A percentile compares a stretch with the other conserved stretches of the same genome.
These are phyloP conservation scores for Capsella rubella DNA, from an alignment of 441 rosid genomes.

Conservation along the genomic window DNA sequence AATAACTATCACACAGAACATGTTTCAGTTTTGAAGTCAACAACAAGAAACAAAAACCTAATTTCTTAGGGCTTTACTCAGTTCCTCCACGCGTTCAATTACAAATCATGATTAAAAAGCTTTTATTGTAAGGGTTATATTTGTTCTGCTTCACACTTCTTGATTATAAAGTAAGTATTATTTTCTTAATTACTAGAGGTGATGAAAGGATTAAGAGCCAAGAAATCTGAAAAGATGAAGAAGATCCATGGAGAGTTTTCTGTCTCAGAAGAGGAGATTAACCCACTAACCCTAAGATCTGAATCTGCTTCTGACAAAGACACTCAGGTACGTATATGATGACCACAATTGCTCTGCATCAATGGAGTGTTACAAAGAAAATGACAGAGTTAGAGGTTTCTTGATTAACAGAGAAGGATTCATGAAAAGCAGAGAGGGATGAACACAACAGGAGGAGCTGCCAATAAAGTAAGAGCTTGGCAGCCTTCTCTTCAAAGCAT, in stretches of 20 bases:
- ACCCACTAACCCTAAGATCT: constrained; percentile 42
- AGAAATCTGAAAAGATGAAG: constrained; percentile 43
- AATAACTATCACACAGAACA: background rate
- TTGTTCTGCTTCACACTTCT: constrained; percentile 1
- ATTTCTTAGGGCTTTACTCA: background rate
- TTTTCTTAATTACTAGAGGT: constrained; percentile 27
- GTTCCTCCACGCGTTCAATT: constrained; percentile 13
- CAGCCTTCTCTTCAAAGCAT: constrained; percentile 50
- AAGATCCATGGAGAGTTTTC: constrained; percentile 40
- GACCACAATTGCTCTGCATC: background rate
- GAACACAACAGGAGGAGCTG: constrained; percentile 27
- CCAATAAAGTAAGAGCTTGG: constrained; percentile 43
- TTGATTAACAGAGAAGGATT: constrained; percentile 22
- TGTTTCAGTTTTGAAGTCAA: background rate
- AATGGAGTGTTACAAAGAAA: background rate
- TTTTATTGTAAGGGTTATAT: background rate
- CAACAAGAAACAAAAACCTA: constrained; percentile 16
- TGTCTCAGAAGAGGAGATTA: constrained; percentile 42
- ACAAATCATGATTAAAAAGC: background rate
- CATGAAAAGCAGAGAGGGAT: constrained; percentile 39
- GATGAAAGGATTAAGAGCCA: constrained; percentile 45
- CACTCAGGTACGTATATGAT: constrained; percentile 32
- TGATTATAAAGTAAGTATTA: background rate
- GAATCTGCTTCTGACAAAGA: constrained; percentile 38
- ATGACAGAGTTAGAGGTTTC: background rate